phyloP scores from a whole-genome alignment of 768 basidiomycete genomes.

The Termitomyces bulborhizus region DNA sequence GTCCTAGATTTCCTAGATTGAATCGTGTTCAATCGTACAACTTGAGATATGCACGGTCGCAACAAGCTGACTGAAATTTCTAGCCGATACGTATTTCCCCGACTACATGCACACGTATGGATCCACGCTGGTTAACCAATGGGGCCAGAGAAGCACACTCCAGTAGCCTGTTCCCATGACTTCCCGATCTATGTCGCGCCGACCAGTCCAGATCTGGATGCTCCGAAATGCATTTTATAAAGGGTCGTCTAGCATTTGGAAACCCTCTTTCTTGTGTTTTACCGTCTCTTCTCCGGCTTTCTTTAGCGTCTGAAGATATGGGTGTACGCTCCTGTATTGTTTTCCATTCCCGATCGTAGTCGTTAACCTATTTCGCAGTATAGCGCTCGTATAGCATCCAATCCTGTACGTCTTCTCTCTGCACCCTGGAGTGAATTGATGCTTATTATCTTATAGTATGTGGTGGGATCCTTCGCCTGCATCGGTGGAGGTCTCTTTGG shows the following conservation, averaged over 20 bases:
- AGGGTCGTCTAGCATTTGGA: neutral
- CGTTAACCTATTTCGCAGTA: constrained; percentile 28
- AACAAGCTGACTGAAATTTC: neutral
- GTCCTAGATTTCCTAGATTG: neutral
- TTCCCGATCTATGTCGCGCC: neutral
- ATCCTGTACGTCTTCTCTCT: constrained; percentile 34
- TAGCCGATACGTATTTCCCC: neutral
- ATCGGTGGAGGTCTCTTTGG: constrained; percentile 78
- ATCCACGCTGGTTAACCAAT: neutral
- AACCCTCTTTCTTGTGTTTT: neutral
- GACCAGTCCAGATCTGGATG: neutral
- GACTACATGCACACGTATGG: neutral
- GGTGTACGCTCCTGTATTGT: constrained; percentile 7
- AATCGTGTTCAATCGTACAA: neutral
- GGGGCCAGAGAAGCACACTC: neutral
- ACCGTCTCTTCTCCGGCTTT: neutral
- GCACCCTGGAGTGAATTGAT: neutral
- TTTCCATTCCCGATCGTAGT: neutral
- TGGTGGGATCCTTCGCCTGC: constrained; percentile 77
- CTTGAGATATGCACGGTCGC: neutral
- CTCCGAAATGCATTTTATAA: constrained; percentile 4
- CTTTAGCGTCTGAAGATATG: constrained; percentile 7
- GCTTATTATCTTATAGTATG: constrained; percentile 37
- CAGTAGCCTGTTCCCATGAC: neutral
- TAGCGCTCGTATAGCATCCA: constrained; percentile 47